Conservation (phyloP, 2,329 filamentous ascomycete genomes). For the Polychaeton citri region DNA sequence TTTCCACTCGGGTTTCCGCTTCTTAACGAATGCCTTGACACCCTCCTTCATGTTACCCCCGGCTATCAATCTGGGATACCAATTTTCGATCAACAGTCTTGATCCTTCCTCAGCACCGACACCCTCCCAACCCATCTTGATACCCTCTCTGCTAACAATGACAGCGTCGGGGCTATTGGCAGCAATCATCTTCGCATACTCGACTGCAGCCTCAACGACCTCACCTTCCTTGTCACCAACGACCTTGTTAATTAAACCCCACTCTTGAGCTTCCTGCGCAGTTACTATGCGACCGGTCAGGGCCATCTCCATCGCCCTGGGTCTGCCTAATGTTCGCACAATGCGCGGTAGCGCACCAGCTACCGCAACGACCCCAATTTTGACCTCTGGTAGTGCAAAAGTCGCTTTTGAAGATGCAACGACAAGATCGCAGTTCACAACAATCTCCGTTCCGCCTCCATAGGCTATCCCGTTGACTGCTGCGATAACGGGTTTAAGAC, state of each 20-base stretch:
- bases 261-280: constrained; percentile 46
- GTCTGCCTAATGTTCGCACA: constrained; percentile 50
- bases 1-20: constrained; percentile 54
- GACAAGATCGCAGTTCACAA: constrained; percentile 59
- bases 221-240: constrained; percentile 19
- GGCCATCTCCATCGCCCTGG: constrained; percentile 58
- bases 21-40: constrained; percentile 62
- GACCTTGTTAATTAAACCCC: constrained; percentile 59
- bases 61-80: constrained; percentile 46
- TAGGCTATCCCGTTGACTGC: constrained; percentile 65
- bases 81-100: constrained; percentile 41
- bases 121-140: constrained; percentile 61
- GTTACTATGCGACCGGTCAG: constrained; percentile 48
- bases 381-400: constrained; percentile 61
- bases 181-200: constrained; percentile 48
- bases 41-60: constrained; percentile 67
- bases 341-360: constrained; percentile 59
- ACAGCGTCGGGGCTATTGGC: constrained; percentile 61
- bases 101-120: constrained; percentile 52
- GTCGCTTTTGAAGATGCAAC: constrained; percentile 44
- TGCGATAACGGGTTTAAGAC: constrained; percentile 62
- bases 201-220: constrained; percentile 46
- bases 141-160: constrained; percentile 57
- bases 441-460: constrained; percentile 67
- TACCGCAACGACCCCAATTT: constrained; percentile 55